Conservation (phyloP, 2,329 filamentous ascomycete genomes). For the Teratosphaeria viscida region DNA sequence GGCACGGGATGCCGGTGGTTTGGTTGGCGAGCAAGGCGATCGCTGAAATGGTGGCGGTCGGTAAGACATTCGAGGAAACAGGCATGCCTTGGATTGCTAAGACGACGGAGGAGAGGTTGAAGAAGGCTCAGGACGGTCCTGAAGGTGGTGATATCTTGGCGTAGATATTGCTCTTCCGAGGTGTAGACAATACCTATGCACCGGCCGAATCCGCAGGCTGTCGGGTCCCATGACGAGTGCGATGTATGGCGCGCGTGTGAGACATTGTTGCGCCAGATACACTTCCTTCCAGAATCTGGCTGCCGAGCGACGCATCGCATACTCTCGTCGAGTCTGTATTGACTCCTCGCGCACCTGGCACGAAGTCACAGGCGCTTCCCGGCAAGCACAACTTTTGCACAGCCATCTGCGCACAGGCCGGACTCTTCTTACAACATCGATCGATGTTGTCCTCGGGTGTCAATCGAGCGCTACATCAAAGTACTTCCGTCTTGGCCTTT, state of each 20-base stretch:
- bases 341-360: no score
- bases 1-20: slow-evolving; percentile 42
- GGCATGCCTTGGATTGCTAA: not conserved
- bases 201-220: not conserved
- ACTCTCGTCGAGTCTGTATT: not conserved
- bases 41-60: slow-evolving; percentile 30
- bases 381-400: not conserved
- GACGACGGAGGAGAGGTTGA: not conserved
- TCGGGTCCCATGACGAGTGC: not conserved
- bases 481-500: no score
- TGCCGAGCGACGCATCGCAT: not conserved
- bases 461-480: no score
- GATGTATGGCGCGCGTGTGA: not conserved
- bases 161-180: not conserved
- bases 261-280: not conserved
- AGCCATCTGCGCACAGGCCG: not conserved
- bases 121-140: not conserved
- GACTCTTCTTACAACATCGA: no score
- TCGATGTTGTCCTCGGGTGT: no score
- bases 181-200: not conserved
- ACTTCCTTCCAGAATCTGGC: not conserved
- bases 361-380: not conserved
- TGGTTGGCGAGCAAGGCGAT: slow-evolving; percentile 30
- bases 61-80: not conserved
- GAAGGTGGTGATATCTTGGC: not conserved